Evolutionary conservation across 805 yeast species (phyloP), one percentile per base, ranked within the genome.

Genomic region (Candida ortonii): DNA sequence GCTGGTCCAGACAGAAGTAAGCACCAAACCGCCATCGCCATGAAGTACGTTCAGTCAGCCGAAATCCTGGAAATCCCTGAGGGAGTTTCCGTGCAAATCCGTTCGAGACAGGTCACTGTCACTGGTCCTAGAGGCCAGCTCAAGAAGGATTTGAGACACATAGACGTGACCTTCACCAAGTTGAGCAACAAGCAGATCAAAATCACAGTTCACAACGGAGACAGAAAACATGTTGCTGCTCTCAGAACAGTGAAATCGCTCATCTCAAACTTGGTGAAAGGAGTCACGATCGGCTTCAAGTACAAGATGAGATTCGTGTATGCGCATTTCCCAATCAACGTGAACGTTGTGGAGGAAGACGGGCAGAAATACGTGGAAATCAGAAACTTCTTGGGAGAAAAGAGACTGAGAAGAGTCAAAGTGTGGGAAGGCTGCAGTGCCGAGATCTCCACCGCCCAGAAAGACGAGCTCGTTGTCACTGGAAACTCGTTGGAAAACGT

Each of bases 251-350:
- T 93, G 69, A 88, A 87, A 76, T 86, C 97, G 52, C 75, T 93
- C 66, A 77, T 93, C 60, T 65, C 85, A 65, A 93, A 93, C 86
- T 71, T 93, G 80, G 71, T 93, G 72, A 85, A 84, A 55, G 98
- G 98, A 83, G 98, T 93, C 67, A 93, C 98, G 68, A 81, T 81
- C 78, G 98, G 97, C 71, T 90, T 74, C 95, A 81, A 84, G 75
- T 93, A 93, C 93, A 93, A 93, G 86, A 84, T 93, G 96, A 87
- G 97, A 79, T 89, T 87, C 71, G 98, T 93, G 53, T 94, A 90
- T 68, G 98, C 98, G 81, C 98, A 93, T 86, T 93, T 93, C 95
- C 98, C 98, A 69, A 93, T 94, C 75, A 93, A 93, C 74, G 96
- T 93, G 57, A 90, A 89, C 78, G 69, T 88, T 55, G 67, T 84